Evolutionary conservation across 2,329 filamentous ascomycete species (phyloP).

Genomic region (Dothistroma septosporum): DNA sequence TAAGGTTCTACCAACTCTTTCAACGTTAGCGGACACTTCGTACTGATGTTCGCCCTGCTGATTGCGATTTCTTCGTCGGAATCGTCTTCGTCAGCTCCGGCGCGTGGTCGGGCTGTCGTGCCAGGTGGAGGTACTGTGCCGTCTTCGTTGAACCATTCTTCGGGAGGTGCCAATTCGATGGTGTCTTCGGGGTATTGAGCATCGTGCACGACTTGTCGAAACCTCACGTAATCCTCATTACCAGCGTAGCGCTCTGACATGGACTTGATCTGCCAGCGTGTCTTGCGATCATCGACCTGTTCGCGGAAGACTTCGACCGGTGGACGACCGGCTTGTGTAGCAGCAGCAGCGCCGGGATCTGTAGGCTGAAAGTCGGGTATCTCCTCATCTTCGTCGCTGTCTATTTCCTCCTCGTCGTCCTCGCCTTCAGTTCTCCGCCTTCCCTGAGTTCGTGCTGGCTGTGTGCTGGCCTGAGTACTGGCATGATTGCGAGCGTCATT

Average conservation of each 20-base stretch:
- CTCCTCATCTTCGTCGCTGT: conserved; percentile 38
- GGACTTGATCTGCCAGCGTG: conserved; percentile 41
- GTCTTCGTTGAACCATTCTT: conserved; percentile 59
- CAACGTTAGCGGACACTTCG: conserved; percentile 67
- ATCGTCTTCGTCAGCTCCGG: conserved; percentile 39
- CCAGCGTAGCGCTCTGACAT: conserved; percentile 50
- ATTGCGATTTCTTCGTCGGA: conserved; percentile 67
- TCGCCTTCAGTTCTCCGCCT: conserved; percentile 25
- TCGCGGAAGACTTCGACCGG: conserved; percentile 37
- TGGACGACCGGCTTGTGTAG: conserved; percentile 35
- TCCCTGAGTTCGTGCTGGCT: conserved; percentile 28
- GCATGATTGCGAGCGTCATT: conserved; percentile 34
- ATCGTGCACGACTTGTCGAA: conserved; percentile 60
- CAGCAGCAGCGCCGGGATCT: conserved; percentile 35
- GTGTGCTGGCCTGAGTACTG: conserved; percentile 37
- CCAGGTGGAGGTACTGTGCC: conserved; percentile 43
- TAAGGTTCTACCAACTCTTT: conserved; percentile 61
- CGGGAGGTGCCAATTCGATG: conserved; percentile 52
- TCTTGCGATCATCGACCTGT: conserved; percentile 40
- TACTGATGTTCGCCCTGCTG: conserved; percentile 58
- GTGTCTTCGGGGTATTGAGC: conserved; percentile 52
- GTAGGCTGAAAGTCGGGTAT: conserved; percentile 39
- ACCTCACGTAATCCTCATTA: conserved; percentile 58
- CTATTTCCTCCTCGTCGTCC: conserved; percentile 29
- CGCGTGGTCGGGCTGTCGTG: conserved; percentile 32